These are phyloP conservation scores for Globisporangium nodosum DNA, from an alignment of 352 stramenopile genomes.

Conservation along the genomic window DNA sequence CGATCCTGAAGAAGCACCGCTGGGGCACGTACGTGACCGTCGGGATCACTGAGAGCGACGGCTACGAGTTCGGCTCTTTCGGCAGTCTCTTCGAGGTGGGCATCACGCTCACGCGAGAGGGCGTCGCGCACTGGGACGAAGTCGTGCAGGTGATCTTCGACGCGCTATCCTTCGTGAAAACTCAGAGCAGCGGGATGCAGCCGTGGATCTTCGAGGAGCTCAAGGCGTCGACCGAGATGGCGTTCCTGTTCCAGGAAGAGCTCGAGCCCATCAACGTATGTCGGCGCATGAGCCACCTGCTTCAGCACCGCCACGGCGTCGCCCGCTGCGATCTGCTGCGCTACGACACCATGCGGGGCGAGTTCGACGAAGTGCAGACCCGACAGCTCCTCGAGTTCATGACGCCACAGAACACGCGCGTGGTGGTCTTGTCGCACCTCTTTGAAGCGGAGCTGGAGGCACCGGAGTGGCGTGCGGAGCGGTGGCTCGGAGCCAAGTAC, in stretches of 20 bases:
- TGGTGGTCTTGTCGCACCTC: conserved; percentile 49
- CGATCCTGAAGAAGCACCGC: conserved; percentile 27
- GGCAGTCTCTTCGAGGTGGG: conserved; percentile 48
- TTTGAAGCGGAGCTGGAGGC: conserved; percentile 21
- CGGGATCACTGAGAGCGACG: conserved; percentile 42
- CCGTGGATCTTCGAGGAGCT: conserved; percentile 60
- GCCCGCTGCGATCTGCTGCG: conserved; percentile 41
- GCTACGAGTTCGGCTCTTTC: conserved; percentile 62
- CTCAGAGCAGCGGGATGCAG: conserved; percentile 12
- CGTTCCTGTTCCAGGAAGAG: conserved; percentile 67
- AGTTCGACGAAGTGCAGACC: conserved; percentile 29
- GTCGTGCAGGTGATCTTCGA: conserved; percentile 48
- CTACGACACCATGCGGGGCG: conserved; percentile 49
- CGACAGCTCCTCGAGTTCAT: conserved; percentile 29
- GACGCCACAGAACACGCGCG: conserved; percentile 47
- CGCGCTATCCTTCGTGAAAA: conserved; percentile 23
- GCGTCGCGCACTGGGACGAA: conserved; percentile 36
- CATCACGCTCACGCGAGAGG: conserved; percentile 37
- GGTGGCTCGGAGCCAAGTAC: conserved; percentile 65
- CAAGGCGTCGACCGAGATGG: conserved; percentile 34
- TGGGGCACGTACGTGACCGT: conserved; percentile 45
- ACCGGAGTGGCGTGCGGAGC: conserved; percentile 21
- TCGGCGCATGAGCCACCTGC: conserved; percentile 42
- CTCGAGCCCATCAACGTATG: conserved; percentile 29
- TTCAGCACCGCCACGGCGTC: conserved; percentile 41